Evolutionary conservation across 352 stramenopile genomes (phyloP).

Genomic region (Globisporangium barbulae): DNA sequence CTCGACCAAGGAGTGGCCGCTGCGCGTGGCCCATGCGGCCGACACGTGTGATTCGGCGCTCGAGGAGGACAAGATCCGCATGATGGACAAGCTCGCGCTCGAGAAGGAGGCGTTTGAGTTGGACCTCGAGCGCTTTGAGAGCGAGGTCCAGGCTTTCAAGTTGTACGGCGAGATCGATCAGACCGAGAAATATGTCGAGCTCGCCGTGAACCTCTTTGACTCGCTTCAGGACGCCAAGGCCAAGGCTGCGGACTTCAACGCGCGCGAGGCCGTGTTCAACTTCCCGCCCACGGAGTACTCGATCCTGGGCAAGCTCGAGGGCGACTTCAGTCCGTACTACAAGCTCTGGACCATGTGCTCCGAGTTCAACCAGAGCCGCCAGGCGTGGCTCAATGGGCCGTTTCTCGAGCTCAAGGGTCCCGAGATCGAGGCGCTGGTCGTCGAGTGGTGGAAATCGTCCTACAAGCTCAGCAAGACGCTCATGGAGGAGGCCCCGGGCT

Average conservation of each 20-base stretch:
- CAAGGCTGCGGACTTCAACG: conserved; percentile 91
- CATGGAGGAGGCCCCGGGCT: conserved; percentile 85
- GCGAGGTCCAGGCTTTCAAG: conserved; percentile 85
- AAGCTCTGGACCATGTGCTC: conserved; percentile 95
- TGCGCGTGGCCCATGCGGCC: conserved; percentile 73
- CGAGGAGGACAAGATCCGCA: conserved; percentile 90
- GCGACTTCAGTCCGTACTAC: conserved; percentile 89
- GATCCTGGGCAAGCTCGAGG: conserved; percentile 80
- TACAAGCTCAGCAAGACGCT: conserved; percentile 91
- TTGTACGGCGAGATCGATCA: conserved; percentile 85
- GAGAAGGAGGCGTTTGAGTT: conserved; percentile 89
- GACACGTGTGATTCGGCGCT: conserved; percentile 86
- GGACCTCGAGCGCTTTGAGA: conserved; percentile 87
- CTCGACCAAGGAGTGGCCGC: conserved; percentile 86
- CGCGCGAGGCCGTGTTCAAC: conserved; percentile 90
- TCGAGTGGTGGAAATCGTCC: conserved; percentile 92
- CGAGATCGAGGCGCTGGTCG: conserved; percentile 88
- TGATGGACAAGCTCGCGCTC: conserved; percentile 92
- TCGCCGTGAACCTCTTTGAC: conserved; percentile 86
- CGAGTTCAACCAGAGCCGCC: conserved; percentile 90
- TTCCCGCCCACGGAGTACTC: conserved; percentile 92
- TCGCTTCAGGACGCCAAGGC: conserved; percentile 88
- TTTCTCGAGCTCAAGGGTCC: conserved; percentile 90
- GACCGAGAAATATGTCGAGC: conserved; percentile 89
- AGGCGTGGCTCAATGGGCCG: conserved; percentile 90